Evolutionary conservation across 1,284 basidiomycete species (phyloP).

Genomic region (Irpex rosettiformis): DNA sequence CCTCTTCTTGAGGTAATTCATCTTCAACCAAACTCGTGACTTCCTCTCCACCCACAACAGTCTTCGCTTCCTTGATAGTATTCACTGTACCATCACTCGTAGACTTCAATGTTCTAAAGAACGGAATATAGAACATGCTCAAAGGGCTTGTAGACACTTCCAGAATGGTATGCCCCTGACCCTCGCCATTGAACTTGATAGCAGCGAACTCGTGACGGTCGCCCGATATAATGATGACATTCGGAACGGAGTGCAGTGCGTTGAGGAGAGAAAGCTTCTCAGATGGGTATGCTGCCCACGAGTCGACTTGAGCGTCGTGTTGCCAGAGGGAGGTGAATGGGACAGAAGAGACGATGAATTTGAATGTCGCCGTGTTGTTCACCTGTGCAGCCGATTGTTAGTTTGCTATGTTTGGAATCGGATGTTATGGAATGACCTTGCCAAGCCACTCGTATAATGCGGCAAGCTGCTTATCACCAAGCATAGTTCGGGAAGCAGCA

Average conservation of each 20-base stretch:
- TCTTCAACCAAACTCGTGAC: constrained; percentile 24
- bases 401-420: neutral
- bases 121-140: constrained; percentile 71
- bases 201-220: constrained; percentile 83
- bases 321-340: constrained; percentile 80
- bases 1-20: constrained; percentile 54
- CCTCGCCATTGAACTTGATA: constrained; percentile 53
- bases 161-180: constrained; percentile 34
- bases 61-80: constrained; percentile 28
- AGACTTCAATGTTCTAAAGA: constrained; percentile 45
- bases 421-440: constrained; percentile 34
- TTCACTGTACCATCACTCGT: constrained; percentile 41
- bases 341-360: constrained; percentile 77
- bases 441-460: constrained; percentile 67
- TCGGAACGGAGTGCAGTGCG: constrained; percentile 66
- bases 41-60: constrained; percentile 19
- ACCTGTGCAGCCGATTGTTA: constrained; percentile 35
- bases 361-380: constrained; percentile 76
- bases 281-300: constrained; percentile 67
- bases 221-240: constrained; percentile 65
- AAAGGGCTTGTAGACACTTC: constrained; percentile 67
- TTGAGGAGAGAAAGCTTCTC: constrained; percentile 62
- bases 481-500: constrained; percentile 54
- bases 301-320: constrained; percentile 62
- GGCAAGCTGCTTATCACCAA: constrained; percentile 66